phyloP scores from a whole-genome alignment of 108 stramenopile genomes.

The Nannochloropsis gaditana region DNA sequence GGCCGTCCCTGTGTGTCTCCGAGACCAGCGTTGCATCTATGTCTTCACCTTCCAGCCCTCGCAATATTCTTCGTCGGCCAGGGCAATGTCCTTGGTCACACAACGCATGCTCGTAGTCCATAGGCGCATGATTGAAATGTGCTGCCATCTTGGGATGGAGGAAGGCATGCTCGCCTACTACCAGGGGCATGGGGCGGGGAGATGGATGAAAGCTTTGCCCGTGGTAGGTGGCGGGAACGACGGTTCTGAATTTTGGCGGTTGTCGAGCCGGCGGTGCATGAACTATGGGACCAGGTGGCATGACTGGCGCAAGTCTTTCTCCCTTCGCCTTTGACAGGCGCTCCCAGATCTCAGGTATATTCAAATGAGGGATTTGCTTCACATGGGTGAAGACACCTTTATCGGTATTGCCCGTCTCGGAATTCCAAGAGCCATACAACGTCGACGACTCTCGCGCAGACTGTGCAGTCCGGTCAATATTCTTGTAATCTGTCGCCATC shows the following conservation, averaged over 20 bases:
- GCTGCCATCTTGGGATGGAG: slow-evolving; percentile 8
- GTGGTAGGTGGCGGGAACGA: slow-evolving; percentile 19
- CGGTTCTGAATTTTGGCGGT: not conserved
- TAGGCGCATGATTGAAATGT: not conserved
- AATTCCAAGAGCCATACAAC: too few relatives aligned
- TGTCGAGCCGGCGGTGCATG: not conserved
- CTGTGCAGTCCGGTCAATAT: too few relatives aligned
- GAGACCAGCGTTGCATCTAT: not conserved
- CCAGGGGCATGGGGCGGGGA: not conserved
- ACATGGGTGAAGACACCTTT: too few relatives aligned
- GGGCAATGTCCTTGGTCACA: not conserved
- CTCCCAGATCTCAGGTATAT: not conserved
- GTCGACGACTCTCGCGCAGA: too few relatives aligned
- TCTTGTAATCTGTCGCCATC: too few relatives aligned
- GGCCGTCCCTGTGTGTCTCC: not conserved
- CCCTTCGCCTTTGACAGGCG: not conserved
- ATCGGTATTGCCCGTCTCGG: too few relatives aligned
- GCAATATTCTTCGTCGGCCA: not conserved
- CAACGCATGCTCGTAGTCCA: not conserved
- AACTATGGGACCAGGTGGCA: not conserved
- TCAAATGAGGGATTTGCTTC: not conserved
- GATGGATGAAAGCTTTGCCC: not conserved
- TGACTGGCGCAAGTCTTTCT: not conserved
- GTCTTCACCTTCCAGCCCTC: not conserved
- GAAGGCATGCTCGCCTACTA: not conserved